Evolutionary conservation across 148 eudicot species (phyloP), one percentile per base, ranked within the genome.

Genomic region (Fagopyrum esculentum): DNA sequence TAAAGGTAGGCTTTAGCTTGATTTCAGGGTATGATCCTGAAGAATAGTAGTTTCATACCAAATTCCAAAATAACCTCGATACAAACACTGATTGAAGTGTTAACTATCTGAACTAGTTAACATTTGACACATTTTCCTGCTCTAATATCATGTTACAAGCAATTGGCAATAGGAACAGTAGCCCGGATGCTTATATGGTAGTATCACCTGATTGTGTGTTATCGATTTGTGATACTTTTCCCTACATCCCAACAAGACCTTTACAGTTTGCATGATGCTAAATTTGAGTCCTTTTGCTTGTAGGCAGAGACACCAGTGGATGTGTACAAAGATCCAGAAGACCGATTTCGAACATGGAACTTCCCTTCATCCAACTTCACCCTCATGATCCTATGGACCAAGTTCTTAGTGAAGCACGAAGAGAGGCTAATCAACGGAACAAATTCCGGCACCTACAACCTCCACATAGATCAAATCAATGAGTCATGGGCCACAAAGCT

Each of bases 351-450:
- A 15, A 85, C 86, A 74, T 90, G 92, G 94, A 60, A 82, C 71
- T 92, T 88, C 73, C 88, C 95, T 29, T 48, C 61, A 15, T 83
- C 92, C 66, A 78, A 87, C 79, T 89, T 91, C 80, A 89, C 91
- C 50, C 85, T 92, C 47, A 82, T 82, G 89, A 69, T 72, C 51
- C 50, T 92, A 5, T 86, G 97, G 92, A 69, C 97, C 45, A 77
- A 81, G 57, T 90, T 90, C 69, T 81, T 92, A 0, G 85, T 92
- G 9, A 63, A 51, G 5, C 79, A 81, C 2, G 69, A 85, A 22
- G 92, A 88, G 76, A 69, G 76, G 64, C 52, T 83, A 35, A 76
- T 83, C 74, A 88, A 92, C 50, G 85, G 87, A 13, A 72, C 90
- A n/a, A 71, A 76, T 6, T 72, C 89, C 0, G 89, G 92, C 29